Evolutionary conservation across 2,329 filamentous ascomycete genomes (phyloP), one percentile per base, ranked within the genome.

Genomic region (Pestalotiopsis sp.): DNA sequence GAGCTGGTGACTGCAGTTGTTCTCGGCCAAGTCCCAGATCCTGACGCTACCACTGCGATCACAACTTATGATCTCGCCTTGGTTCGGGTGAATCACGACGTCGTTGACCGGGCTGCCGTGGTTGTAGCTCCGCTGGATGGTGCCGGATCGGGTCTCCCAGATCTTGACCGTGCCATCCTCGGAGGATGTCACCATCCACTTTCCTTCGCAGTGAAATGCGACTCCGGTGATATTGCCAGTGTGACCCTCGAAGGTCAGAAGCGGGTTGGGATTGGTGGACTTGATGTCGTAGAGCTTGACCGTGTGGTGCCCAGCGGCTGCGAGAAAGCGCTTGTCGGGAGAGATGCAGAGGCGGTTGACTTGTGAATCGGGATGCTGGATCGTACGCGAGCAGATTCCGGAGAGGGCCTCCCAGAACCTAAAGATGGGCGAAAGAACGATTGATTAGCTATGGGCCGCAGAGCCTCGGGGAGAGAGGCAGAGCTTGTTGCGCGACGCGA

Each of bases 241-340:
- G 82, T 99, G 96, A 57, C 96, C 96, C 79, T 98, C 95, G 76
- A 99, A 98, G 23, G 92, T 95, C 76, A 98, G 89, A 27, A 98
- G 87, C 1, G 96, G 92, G 73, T 95, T 96, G 2, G 96, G 95
- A 76, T 98, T 98, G n/a, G 94, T 95, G 17, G 94, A 97, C 78
- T 97, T 97, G 85, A 98, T 97, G 78, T 99, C 96, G 84, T 97
- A 99, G 69, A 99, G 92, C 83, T 98, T 98, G 78, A 99, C 94
- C 65, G 93, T 94, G 80, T 95, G 88, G 78, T 91, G 88, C 74
- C 88, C 87, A 7, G 88, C 88, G n/a, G 93, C 95, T 41, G 95
- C 95, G 67, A 98, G 91, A 81, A 92, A 98, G 71, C 95, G 93
- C 83, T 99, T 99, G 84, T 99, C 96, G 71, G 96, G 96, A 13